These are phyloP conservation scores for Brettanomyces naardenensis DNA, from an alignment of 805 yeast genomes.

Conservation along the genomic window DNA sequence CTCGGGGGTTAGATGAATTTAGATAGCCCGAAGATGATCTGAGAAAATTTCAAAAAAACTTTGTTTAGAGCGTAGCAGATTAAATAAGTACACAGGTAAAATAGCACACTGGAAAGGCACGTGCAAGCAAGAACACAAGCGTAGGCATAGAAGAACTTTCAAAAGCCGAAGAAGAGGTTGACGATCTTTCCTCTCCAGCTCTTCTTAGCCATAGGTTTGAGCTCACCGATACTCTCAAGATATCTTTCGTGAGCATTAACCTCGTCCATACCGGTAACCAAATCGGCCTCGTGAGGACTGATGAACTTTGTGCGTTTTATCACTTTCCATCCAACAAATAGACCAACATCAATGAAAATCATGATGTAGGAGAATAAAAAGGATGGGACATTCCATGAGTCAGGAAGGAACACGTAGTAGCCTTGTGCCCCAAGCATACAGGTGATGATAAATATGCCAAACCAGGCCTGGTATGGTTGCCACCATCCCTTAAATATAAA, in stretches of 20 bases:
- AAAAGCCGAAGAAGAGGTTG: conserved; percentile 1
- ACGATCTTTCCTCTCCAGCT: conserved; percentile 1
- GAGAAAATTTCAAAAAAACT: not conserved
- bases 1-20: too few species aligned
- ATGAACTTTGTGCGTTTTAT: conserved; percentile 29
- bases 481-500: conserved; percentile 47
- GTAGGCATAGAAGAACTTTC: too few species aligned
- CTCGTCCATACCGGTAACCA: conserved; percentile 30
- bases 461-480: conserved; percentile 51
- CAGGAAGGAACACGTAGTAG: conserved; percentile 61
- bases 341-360: conserved; percentile 30
- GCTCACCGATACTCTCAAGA: conserved; percentile 4
- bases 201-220: not conserved
- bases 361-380: conserved; percentile 66
- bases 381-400: conserved; percentile 50
- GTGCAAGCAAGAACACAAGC: too few species aligned
- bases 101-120: too few species aligned
- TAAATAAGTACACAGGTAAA: too few species aligned
- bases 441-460: conserved; percentile 38
- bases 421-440: conserved; percentile 58
- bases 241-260: conserved; percentile 29
- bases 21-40: not conserved
- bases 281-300: conserved; percentile 28
- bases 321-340: conserved; percentile 29
- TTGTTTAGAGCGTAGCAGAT: not conserved